Evolutionary conservation across 1,284 basidiomycete genomes (phyloP).

Genomic region (Pascua guehoae): DNA sequence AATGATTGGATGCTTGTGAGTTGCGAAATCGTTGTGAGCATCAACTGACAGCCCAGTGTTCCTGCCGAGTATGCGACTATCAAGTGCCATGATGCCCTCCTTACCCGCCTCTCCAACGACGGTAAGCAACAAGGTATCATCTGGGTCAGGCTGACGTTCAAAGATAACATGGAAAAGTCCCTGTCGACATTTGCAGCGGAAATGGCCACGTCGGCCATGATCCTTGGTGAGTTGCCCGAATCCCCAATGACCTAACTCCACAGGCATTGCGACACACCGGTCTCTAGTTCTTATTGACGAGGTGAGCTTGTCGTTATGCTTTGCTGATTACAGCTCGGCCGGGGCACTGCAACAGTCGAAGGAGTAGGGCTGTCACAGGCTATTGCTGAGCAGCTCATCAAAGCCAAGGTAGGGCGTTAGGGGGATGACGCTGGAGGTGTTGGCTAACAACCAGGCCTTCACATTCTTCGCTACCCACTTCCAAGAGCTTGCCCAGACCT

Average conservation of each 20-base stretch:
- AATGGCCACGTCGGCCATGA: conserved; percentile 86
- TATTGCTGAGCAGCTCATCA: conserved; percentile 80
- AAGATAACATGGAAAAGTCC: conserved; percentile 65
- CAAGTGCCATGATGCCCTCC: conserved; percentile 72
- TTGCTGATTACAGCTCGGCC: conserved; percentile 36
- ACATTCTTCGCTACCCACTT: conserved; percentile 85
- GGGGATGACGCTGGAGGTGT: too few relatives aligned
- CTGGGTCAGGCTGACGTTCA: neutral
- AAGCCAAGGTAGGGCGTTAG: conserved; percentile 57
- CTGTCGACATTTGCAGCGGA: conserved; percentile 90
- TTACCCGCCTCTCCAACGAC: conserved; percentile 86
- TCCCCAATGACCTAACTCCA: neutral
- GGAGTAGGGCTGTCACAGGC: conserved; percentile 88
- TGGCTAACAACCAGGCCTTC: conserved; percentile 58
- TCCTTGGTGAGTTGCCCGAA: conserved; percentile 57
- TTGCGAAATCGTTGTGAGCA: neutral
- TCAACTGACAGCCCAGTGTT: conserved; percentile 52
- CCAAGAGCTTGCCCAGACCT: conserved; percentile 37
- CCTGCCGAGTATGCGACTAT: conserved; percentile 87
- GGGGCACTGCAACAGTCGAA: conserved; percentile 80
- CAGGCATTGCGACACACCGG: conserved; percentile 68
- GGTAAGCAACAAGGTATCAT: conserved; percentile 27
- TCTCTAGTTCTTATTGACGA: conserved; percentile 87
- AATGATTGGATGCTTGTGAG: conserved; percentile 74
- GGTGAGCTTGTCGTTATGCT: conserved; percentile 52